These are phyloP conservation scores for Xylaria nigripes DNA, from an alignment of 495 filamentous ascomycete genomes.

Conservation along the genomic window DNA sequence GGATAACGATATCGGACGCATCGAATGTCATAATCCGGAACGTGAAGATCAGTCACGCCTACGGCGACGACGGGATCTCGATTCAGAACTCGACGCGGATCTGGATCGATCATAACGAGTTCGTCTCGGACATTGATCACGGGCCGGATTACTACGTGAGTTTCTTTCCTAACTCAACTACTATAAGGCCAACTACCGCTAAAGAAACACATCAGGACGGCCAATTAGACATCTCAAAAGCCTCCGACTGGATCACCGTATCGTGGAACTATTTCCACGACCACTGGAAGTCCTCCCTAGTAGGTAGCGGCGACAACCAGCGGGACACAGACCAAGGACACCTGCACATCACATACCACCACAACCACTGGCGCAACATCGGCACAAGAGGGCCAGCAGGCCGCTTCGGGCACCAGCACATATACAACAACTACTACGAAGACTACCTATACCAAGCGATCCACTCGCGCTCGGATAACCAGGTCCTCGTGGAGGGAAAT, in stretches of 20 bases:
- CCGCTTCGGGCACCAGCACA: constrained; percentile 44
- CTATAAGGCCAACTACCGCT: no score
- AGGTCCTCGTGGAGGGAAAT: constrained; percentile 47
- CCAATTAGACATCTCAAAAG: constrained; percentile 41
- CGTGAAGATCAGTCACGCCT: constrained; percentile 8
- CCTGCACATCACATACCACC: constrained; percentile 40
- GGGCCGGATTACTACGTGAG: constrained; percentile 32
- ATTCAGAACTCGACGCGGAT: constrained; percentile 38
- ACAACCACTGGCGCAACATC: constrained; percentile 45
- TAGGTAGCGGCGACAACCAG: constrained; percentile 30
- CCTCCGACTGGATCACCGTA: constrained; percentile 43
- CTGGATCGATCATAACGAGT: constrained; percentile 48
- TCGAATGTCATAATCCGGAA: constrained; percentile 11
- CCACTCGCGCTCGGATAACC: constrained; percentile 46
- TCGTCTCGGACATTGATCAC: constrained; percentile 28
- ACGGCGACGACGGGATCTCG: constrained; percentile 7
- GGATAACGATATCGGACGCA: constrained; percentile 4
- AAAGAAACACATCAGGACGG: constrained; percentile 9
- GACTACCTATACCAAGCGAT: constrained; percentile 40
- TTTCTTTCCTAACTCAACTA: not conserved
- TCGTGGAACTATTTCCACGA: constrained; percentile 46
- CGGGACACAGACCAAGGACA: constrained; percentile 38
- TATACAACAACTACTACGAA: constrained; percentile 44
- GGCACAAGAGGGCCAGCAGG: constrained; percentile 40
- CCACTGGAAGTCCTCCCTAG: constrained; percentile 43